Base-by-base conservation (phyloP, 2,329 filamentous ascomycete species). In the Arthroderma uncinatum region DNA sequence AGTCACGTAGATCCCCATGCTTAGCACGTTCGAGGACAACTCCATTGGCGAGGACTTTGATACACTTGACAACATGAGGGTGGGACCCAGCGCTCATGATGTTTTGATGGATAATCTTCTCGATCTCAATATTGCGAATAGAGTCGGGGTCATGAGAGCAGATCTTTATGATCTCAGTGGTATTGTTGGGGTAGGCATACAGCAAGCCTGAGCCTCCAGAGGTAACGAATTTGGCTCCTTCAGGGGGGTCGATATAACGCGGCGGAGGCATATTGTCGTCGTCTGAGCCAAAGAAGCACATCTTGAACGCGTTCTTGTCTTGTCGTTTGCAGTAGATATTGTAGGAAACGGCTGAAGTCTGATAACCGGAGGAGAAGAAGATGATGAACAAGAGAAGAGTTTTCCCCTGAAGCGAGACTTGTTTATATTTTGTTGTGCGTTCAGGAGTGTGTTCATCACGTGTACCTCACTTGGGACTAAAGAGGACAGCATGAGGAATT, bases 91-190 rank as follows among this genome's bases (percentile, higher is more conserved):
- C 25, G n/a, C 48, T 53, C 53, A 25, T 30, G 23, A 58, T 53
- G 19, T 53, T 52, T 7, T 30, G 6, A 34, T 55, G 55, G 19
- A 55, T 52, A 10, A 23, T 25, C 52, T 40, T 47, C 19, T 58
- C 56, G 42, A 37, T 36, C n/a, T 42, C 28, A 6, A 57, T 57
- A 33, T 54, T 54, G 14, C 21, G 28, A 19, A 34, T 34, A 21
- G 56, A 57, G n/a, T 54, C 56, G 33, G 56, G 39, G 48, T 57
- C 36, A 28, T 44, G 36, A 30, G 53, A 55, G 23, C 36, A 42
- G 53, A 55, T 40, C 39, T 55, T 55, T 6, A 28, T 28, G 53
- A 55, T 21, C 28, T 55, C 37, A 30, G n/a, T 28, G 4, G 23
- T 23, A 23, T 33, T 44, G 23, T 23, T 10, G 10, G 53, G 53